Base-by-base conservation (phyloP, 1,284 basidiomycete species). In the Moesziomyces globuligerus region DNA sequence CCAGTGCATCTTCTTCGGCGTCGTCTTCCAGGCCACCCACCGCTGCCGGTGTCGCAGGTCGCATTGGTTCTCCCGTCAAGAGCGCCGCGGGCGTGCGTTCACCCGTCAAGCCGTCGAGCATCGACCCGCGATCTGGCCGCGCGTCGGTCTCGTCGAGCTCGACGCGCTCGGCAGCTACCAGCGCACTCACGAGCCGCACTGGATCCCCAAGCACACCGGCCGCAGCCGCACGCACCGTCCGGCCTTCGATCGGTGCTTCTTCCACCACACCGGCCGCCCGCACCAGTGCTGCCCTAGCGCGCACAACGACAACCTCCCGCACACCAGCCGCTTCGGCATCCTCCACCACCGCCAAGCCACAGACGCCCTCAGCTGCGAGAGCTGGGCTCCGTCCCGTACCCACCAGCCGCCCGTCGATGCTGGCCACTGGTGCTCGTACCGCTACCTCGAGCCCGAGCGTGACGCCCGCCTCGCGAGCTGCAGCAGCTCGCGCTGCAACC, bases 331-430 rank as follows among this genome's bases (percentile, higher is more conserved):
- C 53, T 46, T 5, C 55, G 34, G 21, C 40, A 26, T 39, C 56
- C n/a, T 39, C 48, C 20, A 44, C 32, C 13, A 23, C 32, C n/a
- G 49, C 50, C 7, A 70, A 66, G 32, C 42, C 70, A n/a, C 61
- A 59, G 42, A 65, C 60, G 3, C 56, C 72, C 8, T 48, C 74
- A 11, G 56, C 71, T 6, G 75, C 71, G 1, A 51, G 67, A 20
- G 72, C 74, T 23, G 72, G 64, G n/a, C 64, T 78, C 10, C 58
- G 75, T 1, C 75, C 74, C 6, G 74, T 78, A 5, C 44, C 65
- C 3, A 48, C 53, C 17, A 55, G 66, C 18, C 58, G 75, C 15
- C 61, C 67, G 6, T 75, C 75, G 26, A 78, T 78, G 74, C 36
- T 58, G 9, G 40, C 56, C 7, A 57, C 40, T 18, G 54, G 59